A percentile compares a stretch with the other conserved stretches of the same genome.
Conservation (phyloP, 2,329 filamentous ascomycete species). For the Xylariales sp. region DNA sequence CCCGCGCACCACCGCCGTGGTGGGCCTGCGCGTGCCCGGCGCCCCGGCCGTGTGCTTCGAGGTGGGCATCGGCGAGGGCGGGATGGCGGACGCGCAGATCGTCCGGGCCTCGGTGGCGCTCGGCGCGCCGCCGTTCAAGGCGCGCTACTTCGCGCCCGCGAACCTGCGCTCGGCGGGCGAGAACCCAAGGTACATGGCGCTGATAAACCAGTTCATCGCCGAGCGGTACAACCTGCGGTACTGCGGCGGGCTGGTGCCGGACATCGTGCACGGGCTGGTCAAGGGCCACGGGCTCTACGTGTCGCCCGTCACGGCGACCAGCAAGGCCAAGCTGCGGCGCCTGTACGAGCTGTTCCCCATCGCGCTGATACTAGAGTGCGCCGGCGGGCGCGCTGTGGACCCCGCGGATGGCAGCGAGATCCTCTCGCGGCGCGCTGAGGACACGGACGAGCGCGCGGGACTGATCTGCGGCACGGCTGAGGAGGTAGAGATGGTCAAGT, state of each 20-base stretch:
- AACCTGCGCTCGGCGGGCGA: constrained; percentile 56
- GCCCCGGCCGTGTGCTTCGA: constrained; percentile 42
- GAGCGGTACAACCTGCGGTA: constrained; percentile 57
- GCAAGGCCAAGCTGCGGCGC: constrained; percentile 52
- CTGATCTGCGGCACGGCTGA: constrained; percentile 44
- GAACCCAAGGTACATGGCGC: constrained; percentile 39
- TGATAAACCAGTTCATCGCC: constrained; percentile 46
- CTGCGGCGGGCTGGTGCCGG: constrained; percentile 56
- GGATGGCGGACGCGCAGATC: constrained; percentile 26
- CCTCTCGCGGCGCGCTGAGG: constrained; percentile 30
- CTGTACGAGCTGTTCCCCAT: constrained; percentile 57
- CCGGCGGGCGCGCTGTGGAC: constrained; percentile 52
- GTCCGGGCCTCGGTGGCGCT: constrained; percentile 37
- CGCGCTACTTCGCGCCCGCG: constrained; percentile 58
- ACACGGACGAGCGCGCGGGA: constrained; percentile 45
- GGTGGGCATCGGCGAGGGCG: constrained; percentile 33
- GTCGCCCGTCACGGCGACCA: constrained; percentile 47
- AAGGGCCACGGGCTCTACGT: constrained; percentile 61
- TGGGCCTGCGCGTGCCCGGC: constrained; percentile 47
- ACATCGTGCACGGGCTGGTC: constrained; percentile 53
- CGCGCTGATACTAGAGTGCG: constrained; percentile 57
- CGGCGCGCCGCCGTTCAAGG: constrained; percentile 32
- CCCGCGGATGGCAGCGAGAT: constrained; percentile 36
- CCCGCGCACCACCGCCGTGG: constrained; percentile 49
- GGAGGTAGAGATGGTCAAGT: constrained; percentile 38